Base-by-base conservation (phyloP, 345 rosid genomes). In the Eucalyptus regnans region DNA sequence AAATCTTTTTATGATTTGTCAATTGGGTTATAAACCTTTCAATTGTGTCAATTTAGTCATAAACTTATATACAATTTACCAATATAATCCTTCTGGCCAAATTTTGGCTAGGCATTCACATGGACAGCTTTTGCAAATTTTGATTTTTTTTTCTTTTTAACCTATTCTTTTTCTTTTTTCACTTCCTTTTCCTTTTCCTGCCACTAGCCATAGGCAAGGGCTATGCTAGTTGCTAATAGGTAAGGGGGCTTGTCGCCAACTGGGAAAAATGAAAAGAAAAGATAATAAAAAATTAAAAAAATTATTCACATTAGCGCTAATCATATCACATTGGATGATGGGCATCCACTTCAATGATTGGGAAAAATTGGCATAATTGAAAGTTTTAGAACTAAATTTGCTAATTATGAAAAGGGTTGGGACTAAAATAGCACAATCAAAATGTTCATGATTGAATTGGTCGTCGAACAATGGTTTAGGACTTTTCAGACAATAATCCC, bases 401-500 rank as follows among this genome's bases (percentile, higher is more conserved):
- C 22, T 7, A 68, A 68, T 68, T 3, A 8, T 68, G 9, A 31
- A 68, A 68, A 31, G 20, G 2, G 37, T 31, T 33, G 37, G 11
- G 1, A 68, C 7, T 31, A 31, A 68, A 68, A 31, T 68, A 68
- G 12, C 3, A 31, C 0, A 68, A 68, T 68, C 17, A 3, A 68
- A 68, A 68, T 4, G 8, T 31, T 68, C 0, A 68, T 5, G 22
- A 68, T 8, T 33, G 14, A 76, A 76, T 71, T 71, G 4, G 6
- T 0, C 4, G 0, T 10, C 4, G 2, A 0, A 37, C 0, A 6
- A 33, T 64, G 3, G 5, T 16, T 68, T 68, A 37, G 0, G 48
- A 76, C 7, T 37, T 37, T 64, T 37, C 37, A 8, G 8, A 76
- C 3, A 20, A 18, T 20, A 9, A 18, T 37, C 15, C 4, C 8